These are phyloP conservation scores for Scolecobasidium constrictum DNA, from an alignment of 2,329 filamentous ascomycete genomes.

Conservation along the genomic window DNA sequence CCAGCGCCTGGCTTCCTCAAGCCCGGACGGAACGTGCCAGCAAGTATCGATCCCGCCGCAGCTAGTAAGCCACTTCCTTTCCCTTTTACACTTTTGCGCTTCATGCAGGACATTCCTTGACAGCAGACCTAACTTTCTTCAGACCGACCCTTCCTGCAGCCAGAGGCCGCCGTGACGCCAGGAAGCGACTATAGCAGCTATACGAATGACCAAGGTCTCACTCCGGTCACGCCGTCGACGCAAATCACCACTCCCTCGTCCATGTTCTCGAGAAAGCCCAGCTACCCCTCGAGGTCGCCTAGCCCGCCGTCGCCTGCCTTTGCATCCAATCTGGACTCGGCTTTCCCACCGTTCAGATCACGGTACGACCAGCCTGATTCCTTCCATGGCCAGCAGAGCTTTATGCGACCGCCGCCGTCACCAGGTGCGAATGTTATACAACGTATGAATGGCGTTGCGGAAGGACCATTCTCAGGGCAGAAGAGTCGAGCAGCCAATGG, in stretches of 20 bases:
- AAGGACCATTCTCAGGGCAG: slow-evolving; percentile 52
- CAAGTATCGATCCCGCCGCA: slow-evolving; percentile 45
- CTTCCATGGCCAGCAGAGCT: background rate
- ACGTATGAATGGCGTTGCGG: slow-evolving; percentile 54
- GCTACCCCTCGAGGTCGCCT: slow-evolving; percentile 18
- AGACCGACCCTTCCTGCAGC: slow-evolving; percentile 46
- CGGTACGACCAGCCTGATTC: slow-evolving; percentile 20
- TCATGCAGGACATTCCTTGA: slow-evolving; percentile 14
- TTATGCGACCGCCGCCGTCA: slow-evolving; percentile 31
- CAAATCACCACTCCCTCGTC: slow-evolving; percentile 10
- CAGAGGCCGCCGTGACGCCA: slow-evolving; percentile 49
- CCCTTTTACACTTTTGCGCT: background rate
- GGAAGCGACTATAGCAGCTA: slow-evolving; percentile 39
- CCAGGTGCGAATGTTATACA: slow-evolving; percentile 43
- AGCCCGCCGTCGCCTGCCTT: slow-evolving; percentile 22
- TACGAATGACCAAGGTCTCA: slow-evolving; percentile 21
- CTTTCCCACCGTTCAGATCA: slow-evolving; percentile 43
- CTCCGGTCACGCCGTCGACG: slow-evolving; percentile 18
- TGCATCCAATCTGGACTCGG: slow-evolving; percentile 33
- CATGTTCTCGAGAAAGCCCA: slow-evolving; percentile 7
- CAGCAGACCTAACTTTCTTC: slow-evolving; percentile 26
- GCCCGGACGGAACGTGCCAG: slow-evolving; percentile 36
- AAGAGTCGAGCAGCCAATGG: slow-evolving; percentile 19
- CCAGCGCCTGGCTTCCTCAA: slow-evolving; percentile 22
- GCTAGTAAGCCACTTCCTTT: slow-evolving; percentile 39